phyloP scores from a whole-genome alignment of 306 rosid genomes.

The Gastrolobium villosum region DNA sequence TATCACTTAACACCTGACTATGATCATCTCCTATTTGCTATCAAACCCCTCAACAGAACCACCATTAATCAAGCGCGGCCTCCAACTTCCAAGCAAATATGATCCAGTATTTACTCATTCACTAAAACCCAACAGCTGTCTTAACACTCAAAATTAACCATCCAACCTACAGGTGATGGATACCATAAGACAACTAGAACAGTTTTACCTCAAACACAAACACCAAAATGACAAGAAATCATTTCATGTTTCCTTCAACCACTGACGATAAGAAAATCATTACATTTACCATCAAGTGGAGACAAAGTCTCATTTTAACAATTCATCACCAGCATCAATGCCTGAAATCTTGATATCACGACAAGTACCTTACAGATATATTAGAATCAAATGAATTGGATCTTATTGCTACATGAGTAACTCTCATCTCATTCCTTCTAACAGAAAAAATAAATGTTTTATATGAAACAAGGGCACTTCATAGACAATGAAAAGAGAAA shows the following conservation, averaged over 20 bases:
- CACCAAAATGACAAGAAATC: not conserved
- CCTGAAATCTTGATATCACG: not conserved
- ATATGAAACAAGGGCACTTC: not conserved
- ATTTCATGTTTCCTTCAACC: not conserved
- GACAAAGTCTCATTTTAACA: not conserved
- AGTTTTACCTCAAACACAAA: not conserved
- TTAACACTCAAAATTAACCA: not conserved
- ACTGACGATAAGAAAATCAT: not conserved
- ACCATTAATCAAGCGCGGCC: not conserved
- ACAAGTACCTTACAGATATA: not conserved
- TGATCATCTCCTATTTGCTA: conserved; percentile 8
- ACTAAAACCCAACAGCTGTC: not conserved
- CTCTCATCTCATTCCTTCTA: not conserved
- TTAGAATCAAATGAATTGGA: conserved; percentile 7
- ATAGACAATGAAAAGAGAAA: not conserved
- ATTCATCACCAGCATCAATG: conserved; percentile 11
- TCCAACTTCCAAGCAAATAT: not conserved
- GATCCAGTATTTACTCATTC: not conserved
- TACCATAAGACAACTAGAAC: not conserved
- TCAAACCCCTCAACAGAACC: not conserved
- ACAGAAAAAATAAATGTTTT: not conserved
- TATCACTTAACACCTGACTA: not conserved
- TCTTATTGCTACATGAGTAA: not conserved
- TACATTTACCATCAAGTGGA: not conserved
- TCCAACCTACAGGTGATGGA: not conserved